A percentile compares a stretch with the other conserved stretches of the same genome.
These are phyloP conservation scores for Apiospora arundinis DNA, from an alignment of 2,329 filamentous ascomycete genomes.

Conservation along the genomic window DNA sequence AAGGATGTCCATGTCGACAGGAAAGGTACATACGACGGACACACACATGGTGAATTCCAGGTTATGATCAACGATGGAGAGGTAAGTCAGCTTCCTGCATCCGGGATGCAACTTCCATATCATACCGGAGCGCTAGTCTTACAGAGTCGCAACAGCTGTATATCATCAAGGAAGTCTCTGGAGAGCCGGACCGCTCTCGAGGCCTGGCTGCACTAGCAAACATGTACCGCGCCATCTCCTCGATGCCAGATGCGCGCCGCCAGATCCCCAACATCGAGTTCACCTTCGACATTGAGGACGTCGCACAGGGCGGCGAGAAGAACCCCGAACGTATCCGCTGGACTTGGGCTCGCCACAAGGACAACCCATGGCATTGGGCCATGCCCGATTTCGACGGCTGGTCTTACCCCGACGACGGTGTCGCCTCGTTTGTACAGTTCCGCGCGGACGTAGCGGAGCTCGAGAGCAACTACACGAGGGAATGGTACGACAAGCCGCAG, in stretches of 20 bases:
- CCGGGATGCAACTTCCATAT: not conserved
- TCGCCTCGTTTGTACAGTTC: slow-evolving; percentile 33
- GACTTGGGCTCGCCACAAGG: slow-evolving; percentile 32
- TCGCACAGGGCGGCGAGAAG: slow-evolving; percentile 27
- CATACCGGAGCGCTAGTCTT: not conserved
- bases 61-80: slow-evolving; percentile 33
- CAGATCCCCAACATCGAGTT: slow-evolving; percentile 33
- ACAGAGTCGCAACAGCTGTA: slow-evolving; percentile 20
- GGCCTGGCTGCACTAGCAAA: slow-evolving; percentile 32
- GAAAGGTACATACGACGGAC: slow-evolving; percentile 28
- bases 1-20: slow-evolving; percentile 28
- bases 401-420: slow-evolving; percentile 33
- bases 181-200: slow-evolving; percentile 33
- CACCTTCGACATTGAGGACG: slow-evolving; percentile 34
- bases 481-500: slow-evolving; percentile 22
- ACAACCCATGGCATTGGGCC: slow-evolving; percentile 32
- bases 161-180: slow-evolving; percentile 30
- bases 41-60: slow-evolving; percentile 32
- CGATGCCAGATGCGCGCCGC: slow-evolving; percentile 30
- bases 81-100: not conserved
- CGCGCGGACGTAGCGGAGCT: slow-evolving; percentile 31
- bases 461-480: slow-evolving; percentile 27
- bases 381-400: slow-evolving; percentile 35
- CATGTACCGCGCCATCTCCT: slow-evolving; percentile 32
- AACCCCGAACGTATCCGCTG: slow-evolving; percentile 29